phyloP scores from a whole-genome alignment of 208 protist species.

The Leishmania turanica region DNA sequence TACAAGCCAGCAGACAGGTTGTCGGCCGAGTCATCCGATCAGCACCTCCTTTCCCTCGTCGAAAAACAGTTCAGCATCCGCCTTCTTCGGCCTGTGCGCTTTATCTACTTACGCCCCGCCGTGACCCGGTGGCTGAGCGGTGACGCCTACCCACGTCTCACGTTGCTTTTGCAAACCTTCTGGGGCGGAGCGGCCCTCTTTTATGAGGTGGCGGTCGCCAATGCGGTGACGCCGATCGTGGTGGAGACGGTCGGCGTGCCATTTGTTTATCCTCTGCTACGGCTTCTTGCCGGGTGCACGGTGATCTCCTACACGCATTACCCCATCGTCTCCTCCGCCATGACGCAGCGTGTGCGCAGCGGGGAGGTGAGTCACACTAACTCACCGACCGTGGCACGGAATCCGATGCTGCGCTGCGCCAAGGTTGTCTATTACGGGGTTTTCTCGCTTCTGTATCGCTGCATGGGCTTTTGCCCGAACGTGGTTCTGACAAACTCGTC shows the following conservation, averaged over 20 bases:
- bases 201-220: constrained; percentile 85
- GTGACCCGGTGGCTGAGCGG: constrained; percentile 72
- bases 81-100: constrained; percentile 47
- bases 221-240: constrained; percentile 52
- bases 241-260: constrained; percentile 97
- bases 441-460: constrained; percentile 91
- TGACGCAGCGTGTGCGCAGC: constrained; percentile 65
- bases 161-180: constrained; percentile 94
- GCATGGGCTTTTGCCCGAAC: constrained; percentile 76
- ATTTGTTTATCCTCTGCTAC: constrained; percentile 94
- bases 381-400: constrained; percentile 41
- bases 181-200: constrained; percentile 87
- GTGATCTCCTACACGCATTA: constrained; percentile 98
- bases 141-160: constrained; percentile 79
- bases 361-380: constrained; percentile 83
- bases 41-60: constrained; percentile 37
- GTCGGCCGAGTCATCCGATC: background rate
- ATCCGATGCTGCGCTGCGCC: constrained; percentile 35
- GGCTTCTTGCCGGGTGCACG: constrained; percentile 67
- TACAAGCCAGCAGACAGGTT: constrained; percentile 14
- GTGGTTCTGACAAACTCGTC: constrained; percentile 95
- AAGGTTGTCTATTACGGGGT: constrained; percentile 92
- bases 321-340: constrained; percentile 94
- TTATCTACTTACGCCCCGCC: constrained; percentile 62
- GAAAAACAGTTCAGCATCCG: constrained; percentile 75